Evolutionary conservation across 345 rosid species (phyloP).

Genomic region (Hevea brasiliensis): DNA sequence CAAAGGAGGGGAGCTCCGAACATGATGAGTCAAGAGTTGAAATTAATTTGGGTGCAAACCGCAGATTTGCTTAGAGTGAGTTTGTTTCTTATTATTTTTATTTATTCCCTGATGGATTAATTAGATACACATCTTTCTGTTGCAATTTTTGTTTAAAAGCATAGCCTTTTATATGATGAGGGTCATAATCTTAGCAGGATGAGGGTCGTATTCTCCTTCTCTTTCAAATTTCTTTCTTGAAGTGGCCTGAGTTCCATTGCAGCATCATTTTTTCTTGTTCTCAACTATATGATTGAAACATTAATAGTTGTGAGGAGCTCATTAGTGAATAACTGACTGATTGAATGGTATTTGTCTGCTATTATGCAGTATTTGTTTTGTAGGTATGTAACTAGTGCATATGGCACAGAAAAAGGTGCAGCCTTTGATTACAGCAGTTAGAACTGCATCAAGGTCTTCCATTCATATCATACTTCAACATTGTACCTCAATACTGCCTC

Average conservation of each 20-base stretch:
- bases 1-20: slow-evolving; percentile 15
- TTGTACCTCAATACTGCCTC: slow-evolving; percentile 10
- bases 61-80: slow-evolving; percentile 52
- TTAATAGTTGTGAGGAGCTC: neutral
- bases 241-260: neutral
- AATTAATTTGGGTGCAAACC: slow-evolving; percentile 48
- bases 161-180: neutral
- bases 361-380: slow-evolving; percentile 21
- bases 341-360: neutral
- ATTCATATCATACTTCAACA: slow-evolving; percentile 1
- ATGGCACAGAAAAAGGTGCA: slow-evolving; percentile 9
- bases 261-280: too few species aligned
- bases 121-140: neutral
- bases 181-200: neutral
- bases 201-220: neutral
- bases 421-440: neutral
- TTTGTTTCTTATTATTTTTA: slow-evolving; percentile 3
- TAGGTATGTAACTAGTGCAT: slow-evolving; percentile 10
- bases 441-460: slow-evolving; percentile 1
- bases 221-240: neutral
- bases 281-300: neutral
- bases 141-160: neutral
- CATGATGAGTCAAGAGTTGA: slow-evolving; percentile 43
- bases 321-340: neutral
- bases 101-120: neutral